phyloP scores from a whole-genome alignment of 129 eudicot genomes.

The Kitagawia praeruptora region DNA sequence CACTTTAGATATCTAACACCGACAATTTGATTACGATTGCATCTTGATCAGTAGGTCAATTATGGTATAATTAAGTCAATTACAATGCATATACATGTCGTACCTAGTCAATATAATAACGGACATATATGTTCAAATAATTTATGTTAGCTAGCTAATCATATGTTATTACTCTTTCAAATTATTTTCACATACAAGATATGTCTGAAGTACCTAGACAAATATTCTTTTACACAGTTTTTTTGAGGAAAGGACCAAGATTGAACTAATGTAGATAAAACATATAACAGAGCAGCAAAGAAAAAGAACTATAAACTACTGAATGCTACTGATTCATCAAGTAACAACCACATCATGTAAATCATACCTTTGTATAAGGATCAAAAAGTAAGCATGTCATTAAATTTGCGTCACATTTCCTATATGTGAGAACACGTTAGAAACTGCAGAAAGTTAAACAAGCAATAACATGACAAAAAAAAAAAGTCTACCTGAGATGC shows the following conservation, averaged over 20 bases:
- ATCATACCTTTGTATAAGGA: slow-evolving; percentile 70
- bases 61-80: not conserved
- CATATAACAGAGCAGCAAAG: not conserved
- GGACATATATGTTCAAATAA: not conserved
- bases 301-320: not conserved
- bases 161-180: not conserved
- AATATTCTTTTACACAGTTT: not conserved
- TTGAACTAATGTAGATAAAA: not conserved
- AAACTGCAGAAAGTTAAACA: slow-evolving; percentile 4
- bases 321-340: not conserved
- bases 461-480: not conserved
- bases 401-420: slow-evolving; percentile 77
- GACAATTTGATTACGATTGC: not conserved
- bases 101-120: not conserved
- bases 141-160: not conserved
- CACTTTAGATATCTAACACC: not conserved
- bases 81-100: not conserved
- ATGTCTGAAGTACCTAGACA: not conserved
- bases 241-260: not conserved
- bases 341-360: not conserved
- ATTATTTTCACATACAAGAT: slow-evolving; percentile 1
- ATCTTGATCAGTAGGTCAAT: not conserved
- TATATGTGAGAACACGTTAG: slow-evolving; percentile 17
- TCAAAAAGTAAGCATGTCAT: slow-evolving; percentile 89
- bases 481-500: slow-evolving; percentile 61